These are phyloP conservation scores for Discostella stelligera DNA, from an alignment of 352 stramenopile genomes.

Conservation along the genomic window DNA sequence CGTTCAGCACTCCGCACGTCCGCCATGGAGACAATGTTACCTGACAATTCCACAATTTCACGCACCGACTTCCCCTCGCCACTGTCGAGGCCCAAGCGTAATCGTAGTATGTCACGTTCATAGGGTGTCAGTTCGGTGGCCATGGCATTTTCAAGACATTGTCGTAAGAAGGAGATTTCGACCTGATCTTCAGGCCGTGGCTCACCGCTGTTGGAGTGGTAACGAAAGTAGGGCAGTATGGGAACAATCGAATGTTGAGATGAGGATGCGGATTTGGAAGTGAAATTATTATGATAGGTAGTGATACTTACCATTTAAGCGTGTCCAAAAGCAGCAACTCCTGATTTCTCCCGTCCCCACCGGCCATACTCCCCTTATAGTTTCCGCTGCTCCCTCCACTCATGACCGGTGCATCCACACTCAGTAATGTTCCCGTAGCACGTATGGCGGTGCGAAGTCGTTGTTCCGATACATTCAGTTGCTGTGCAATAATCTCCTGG, in stretches of 20 bases:
- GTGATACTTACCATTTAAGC: conserved; percentile 42
- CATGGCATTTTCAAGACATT: conserved; percentile 78
- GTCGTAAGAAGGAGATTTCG: conserved; percentile 72
- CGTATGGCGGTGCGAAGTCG: conserved; percentile 57
- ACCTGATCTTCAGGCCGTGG: conserved; percentile 67
- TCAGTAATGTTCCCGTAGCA: conserved; percentile 53
- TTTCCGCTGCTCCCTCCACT: conserved; percentile 32
- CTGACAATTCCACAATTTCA: conserved; percentile 70
- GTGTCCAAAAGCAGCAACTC: conserved; percentile 54
- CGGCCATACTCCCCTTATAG: conserved; percentile 53
- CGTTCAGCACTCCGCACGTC: conserved; percentile 59
- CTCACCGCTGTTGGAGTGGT: conserved; percentile 28
- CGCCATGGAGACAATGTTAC: conserved; percentile 41
- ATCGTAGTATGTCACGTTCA: conserved; percentile 79
- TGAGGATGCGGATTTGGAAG: conserved; percentile 2
- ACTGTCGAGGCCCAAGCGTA: conserved; percentile 81
- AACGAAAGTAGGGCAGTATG: neutral
- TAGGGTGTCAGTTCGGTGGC: conserved; percentile 72
- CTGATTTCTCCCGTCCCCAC: conserved; percentile 37
- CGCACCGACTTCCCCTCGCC: conserved; percentile 64
- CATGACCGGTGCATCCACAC: conserved; percentile 57
- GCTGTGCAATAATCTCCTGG: conserved; percentile 42
- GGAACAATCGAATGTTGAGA: conserved; percentile 2
- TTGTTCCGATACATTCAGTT: conserved; percentile 51
- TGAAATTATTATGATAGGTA: neutral